phyloP scores from a whole-genome alignment of 495 filamentous ascomycete species.

The Penicillium nucicola region DNA sequence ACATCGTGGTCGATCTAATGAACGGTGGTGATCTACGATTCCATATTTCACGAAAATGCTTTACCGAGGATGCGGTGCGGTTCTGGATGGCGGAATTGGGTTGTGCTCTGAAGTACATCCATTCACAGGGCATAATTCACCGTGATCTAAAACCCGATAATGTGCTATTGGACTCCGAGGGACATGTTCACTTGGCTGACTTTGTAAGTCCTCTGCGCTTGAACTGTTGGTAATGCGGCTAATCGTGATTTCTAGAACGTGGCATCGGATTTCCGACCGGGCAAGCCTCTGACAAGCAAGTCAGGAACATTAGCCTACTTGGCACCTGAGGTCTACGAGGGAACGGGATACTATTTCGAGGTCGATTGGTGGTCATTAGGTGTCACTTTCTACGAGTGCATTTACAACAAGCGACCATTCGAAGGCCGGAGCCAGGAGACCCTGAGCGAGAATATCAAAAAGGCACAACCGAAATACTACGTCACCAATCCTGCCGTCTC shows the following conservation, averaged over 20 bases:
- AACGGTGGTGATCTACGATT: constrained; percentile 96
- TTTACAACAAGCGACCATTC: constrained; percentile 98
- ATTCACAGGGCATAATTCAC: constrained; percentile 90
- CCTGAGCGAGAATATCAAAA: constrained; percentile 76
- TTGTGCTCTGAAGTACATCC: constrained; percentile 89
- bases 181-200: constrained; percentile 96
- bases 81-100: constrained; percentile 96
- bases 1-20: constrained; percentile 98
- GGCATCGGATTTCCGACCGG: constrained; percentile 82
- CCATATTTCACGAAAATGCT: constrained; percentile 96
- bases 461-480: constrained; percentile 79
- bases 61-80: constrained; percentile 93
- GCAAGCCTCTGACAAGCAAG: constrained; percentile 87
- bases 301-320: constrained; percentile 95
- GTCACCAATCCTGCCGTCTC: constrained; percentile 88
- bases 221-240: neutral
- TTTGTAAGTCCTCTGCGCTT: constrained; percentile 63
- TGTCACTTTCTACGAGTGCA: constrained; percentile 97
- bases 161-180: constrained; percentile 87
- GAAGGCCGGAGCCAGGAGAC: constrained; percentile 80
- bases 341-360: constrained; percentile 77
- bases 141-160: constrained; percentile 98
- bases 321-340: constrained; percentile 91
- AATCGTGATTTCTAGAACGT: constrained; percentile 67
- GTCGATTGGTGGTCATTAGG: constrained; percentile 99